Evolutionary conservation across 768 basidiomycete species (phyloP).

Genomic region (Russula sp.): DNA sequence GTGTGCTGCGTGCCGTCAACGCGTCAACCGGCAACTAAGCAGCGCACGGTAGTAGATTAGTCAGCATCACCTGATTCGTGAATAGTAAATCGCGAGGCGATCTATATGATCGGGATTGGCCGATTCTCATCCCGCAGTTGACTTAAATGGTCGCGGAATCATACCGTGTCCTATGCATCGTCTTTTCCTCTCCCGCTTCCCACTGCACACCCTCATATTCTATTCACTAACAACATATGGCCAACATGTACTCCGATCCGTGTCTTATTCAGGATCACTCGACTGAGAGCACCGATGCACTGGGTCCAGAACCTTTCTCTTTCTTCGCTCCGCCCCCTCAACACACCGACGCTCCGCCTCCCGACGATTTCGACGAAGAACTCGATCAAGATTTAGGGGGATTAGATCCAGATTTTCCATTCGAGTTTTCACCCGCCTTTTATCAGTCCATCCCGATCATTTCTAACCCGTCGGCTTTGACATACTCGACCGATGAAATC

Average conservation of each 20-base stretch:
- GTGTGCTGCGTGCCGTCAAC: no score
- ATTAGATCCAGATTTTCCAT: background rate
- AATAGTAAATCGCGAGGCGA: no score
- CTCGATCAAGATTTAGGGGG: background rate
- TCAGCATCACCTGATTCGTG: background rate
- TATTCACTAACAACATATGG: background rate
- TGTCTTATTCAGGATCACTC: no score
- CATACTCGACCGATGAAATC: background rate
- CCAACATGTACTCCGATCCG: background rate
- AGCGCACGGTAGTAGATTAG: background rate
- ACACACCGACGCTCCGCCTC: background rate
- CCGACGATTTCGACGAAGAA: no score
- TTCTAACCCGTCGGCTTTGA: background rate
- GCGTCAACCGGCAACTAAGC: constrained; percentile 63
- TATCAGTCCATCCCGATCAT: background rate
- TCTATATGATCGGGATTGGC: background rate
- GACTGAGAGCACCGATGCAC: background rate
- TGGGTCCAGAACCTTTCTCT: background rate
- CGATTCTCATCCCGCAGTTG: background rate
- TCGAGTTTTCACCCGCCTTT: background rate
- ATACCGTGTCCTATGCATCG: background rate
- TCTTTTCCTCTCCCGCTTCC: background rate
- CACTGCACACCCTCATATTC: no score
- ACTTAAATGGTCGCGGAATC: background rate
- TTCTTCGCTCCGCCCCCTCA: background rate